Percentiles rank a stretch among this genome's conserved stretches.
Conservation (phyloP, 2,329 filamentous ascomycete species). For the Xylaria sp. region DNA sequence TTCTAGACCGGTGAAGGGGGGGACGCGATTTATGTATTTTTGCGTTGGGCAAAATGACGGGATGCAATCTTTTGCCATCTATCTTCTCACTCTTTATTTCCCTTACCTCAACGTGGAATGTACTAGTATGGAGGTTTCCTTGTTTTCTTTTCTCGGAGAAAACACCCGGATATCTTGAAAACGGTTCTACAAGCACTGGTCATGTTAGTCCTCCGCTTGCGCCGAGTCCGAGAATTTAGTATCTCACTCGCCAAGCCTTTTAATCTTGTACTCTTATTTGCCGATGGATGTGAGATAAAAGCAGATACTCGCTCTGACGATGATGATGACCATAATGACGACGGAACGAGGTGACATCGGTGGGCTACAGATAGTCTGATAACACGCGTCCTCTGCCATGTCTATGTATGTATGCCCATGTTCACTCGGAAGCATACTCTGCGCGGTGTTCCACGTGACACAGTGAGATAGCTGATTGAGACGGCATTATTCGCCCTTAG, state of each 20-base stretch:
- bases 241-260: slow-evolving; percentile 8
- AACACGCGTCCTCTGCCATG: slow-evolving; percentile 8
- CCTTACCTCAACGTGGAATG: slow-evolving; percentile 12
- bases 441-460: not conserved
- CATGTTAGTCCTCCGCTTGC: not conserved
- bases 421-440: not conserved
- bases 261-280: slow-evolving; percentile 30
- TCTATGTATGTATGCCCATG: not conserved
- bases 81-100: slow-evolving; percentile 17
- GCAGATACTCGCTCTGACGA: slow-evolving; percentile 5
- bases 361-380: slow-evolving; percentile 6
- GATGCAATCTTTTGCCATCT: not conserved
- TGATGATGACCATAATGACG: slow-evolving; percentile 4
- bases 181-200: not conserved
- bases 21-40: slow-evolving; percentile 14
- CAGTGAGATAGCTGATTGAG: not conserved
- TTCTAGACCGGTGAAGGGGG: slow-evolving; percentile 14
- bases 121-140: slow-evolving; percentile 28
- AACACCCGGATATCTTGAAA: slow-evolving; percentile 10
- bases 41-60: not conserved
- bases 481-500: slow-evolving; percentile 10
- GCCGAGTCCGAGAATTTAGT: not conserved
- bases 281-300: slow-evolving; percentile 13
- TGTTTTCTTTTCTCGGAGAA: slow-evolving; percentile 23
- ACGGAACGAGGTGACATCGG: not conserved